Base-by-base conservation (phyloP, 176 grass and related monocot species). In the Avena atlantica region DNA sequence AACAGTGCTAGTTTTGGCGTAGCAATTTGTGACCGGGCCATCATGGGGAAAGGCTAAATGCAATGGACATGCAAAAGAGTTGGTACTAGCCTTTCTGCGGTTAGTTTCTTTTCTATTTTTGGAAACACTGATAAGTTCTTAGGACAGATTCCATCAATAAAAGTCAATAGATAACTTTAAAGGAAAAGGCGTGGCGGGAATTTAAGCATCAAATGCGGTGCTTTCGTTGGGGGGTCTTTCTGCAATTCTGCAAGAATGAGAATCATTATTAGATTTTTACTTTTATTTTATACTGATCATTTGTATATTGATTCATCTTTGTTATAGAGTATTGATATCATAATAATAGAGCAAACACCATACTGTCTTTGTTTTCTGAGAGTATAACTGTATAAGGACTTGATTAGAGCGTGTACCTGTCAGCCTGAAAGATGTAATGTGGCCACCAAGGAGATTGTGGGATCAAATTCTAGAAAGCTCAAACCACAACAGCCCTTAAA, bases 161-260 rank as follows among this genome's bases (percentile, higher is more conserved):
- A 84, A 44, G 76, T 87, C 70, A 85, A 81, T 12, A 76, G 64
- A 84, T 11, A 24, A 75, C 75, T 59, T 58, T 42, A 60, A 77
- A 76, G 60, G n/a, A 81, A 88, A 91, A 53, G 12, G 12, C 44
- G 12, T 74, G 56, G 16, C 68, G 1, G 17, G 81, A 62, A 84
- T 86, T 84, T 74, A 88, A 80, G 89, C 60, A 91, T 81, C 85
- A 84, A 91, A 87, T 68, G 72, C 69, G 12, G 74, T 91, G 70
- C 77, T 76, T 52, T 69, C 17, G 52, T 80, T 69, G 25, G 15
- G 15, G 34, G 62, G 36, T 89, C 78, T 81, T 90, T 77, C 25
- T 53, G 86, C 19, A 29, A 91, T 90, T 77, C 25, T 62, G 86
- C 24, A 42, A 91, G 86, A 91, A 91, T 85, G 61, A 88, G 85